A percentile compares a stretch with the other conserved stretches of the same genome.
Evolutionary conservation across 1,139 yeast species (phyloP).

Genomic region (Yamadazyma dushanensis): DNA sequence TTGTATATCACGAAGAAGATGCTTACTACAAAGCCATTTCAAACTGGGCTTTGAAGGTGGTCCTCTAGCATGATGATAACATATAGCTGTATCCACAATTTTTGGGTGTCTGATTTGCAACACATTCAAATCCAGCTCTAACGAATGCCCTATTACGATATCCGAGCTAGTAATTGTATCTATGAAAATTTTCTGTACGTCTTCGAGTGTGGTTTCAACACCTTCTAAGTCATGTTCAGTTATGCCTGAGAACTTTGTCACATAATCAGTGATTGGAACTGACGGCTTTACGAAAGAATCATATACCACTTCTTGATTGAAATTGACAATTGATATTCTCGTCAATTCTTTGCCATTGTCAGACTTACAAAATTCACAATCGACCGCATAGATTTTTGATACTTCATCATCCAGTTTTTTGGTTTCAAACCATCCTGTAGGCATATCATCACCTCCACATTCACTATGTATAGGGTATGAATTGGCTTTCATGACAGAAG

Average conservation of each 20-base stretch:
- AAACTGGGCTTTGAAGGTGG: constrained; percentile 79
- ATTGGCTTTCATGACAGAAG: constrained; percentile 45
- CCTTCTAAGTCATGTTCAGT: constrained; percentile 62
- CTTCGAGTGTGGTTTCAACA: constrained; percentile 65
- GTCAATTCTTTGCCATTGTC: constrained; percentile 66
- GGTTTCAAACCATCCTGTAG: constrained; percentile 60
- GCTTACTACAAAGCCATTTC: constrained; percentile 60
- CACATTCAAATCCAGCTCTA: constrained; percentile 66
- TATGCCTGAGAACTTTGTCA: constrained; percentile 84
- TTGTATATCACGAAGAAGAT: constrained; percentile 64
- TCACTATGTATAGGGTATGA: constrained; percentile 59
- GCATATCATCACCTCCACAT: constrained; percentile 10
- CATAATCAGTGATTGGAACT: constrained; percentile 71
- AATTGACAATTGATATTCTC: constrained; percentile 72
- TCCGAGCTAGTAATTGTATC: constrained; percentile 46
- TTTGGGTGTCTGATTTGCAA: constrained; percentile 59
- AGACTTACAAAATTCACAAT: constrained; percentile 89
- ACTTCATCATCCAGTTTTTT: constrained; percentile 49
- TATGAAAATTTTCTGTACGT: constrained; percentile 62
- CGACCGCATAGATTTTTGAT: constrained; percentile 72
- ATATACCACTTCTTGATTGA: constrained; percentile 56
- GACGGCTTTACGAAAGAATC: constrained; percentile 80
- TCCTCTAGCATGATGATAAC: constrained; percentile 75
- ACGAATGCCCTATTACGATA: constrained; percentile 69
- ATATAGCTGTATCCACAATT: constrained; percentile 67